A percentile compares a stretch with the other conserved stretches of the same genome.
phyloP scores from a whole-genome alignment of 2,329 filamentous ascomycete genomes.

The Ophiostoma sp. region DNA sequence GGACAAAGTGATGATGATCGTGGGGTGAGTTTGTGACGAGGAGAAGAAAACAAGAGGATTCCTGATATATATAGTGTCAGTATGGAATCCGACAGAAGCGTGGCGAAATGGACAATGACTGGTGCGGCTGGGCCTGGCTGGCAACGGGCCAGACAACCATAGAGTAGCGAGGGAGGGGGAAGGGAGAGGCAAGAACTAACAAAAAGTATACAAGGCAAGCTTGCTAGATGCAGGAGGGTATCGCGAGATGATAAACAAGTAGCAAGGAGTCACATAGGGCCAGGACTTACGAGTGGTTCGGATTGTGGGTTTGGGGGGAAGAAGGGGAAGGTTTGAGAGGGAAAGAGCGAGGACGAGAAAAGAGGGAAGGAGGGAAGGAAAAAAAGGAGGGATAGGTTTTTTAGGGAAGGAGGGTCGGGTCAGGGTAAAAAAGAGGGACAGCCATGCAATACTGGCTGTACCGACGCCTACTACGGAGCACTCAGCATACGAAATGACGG shows the following conservation, averaged over 20 bases:
- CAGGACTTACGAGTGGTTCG: slow-evolving; percentile 12
- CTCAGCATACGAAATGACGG: slow-evolving; percentile 5
- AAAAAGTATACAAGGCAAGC: neutral
- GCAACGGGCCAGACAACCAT: too few relatives aligned
- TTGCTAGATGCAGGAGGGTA: slow-evolving; percentile 9
- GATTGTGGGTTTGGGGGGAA: slow-evolving; percentile 17
- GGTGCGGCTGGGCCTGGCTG: slow-evolving; percentile 6
- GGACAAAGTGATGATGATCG: slow-evolving; percentile 7
- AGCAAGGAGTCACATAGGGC: slow-evolving; percentile 10
- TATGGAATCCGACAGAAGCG: slow-evolving; percentile 22
- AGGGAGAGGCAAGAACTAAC: neutral
- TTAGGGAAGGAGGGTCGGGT: neutral
- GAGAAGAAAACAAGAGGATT: neutral
- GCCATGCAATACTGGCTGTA: neutral
- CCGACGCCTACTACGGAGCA: slow-evolving; percentile 1
- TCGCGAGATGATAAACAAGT: slow-evolving; percentile 11
- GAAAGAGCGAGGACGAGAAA: slow-evolving; percentile 13
- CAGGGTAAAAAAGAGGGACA: slow-evolving; percentile 5
- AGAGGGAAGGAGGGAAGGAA: slow-evolving; percentile 13
- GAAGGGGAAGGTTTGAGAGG: slow-evolving; percentile 11
- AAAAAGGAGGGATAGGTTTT: slow-evolving; percentile 2
- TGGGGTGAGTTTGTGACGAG: neutral
- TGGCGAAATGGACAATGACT: slow-evolving; percentile 20
- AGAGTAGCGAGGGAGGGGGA: neutral
- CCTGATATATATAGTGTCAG: slow-evolving; percentile 19